These are phyloP conservation scores for Psilocybe subaeruginosa DNA, from an alignment of 768 basidiomycete genomes.

Conservation along the genomic window DNA sequence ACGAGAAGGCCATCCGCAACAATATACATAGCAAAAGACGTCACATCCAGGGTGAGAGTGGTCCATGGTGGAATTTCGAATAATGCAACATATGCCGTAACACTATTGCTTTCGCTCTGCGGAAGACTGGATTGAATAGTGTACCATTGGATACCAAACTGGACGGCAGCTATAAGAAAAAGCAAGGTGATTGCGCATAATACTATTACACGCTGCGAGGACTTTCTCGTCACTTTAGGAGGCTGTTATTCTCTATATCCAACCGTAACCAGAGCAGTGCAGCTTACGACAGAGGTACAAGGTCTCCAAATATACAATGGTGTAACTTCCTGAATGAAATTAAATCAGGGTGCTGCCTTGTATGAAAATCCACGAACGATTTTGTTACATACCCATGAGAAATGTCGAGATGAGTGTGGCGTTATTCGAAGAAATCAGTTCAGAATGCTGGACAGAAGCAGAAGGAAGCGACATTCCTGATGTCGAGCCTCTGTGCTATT, in stretches of 20 bases:
- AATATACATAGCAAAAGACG: neutral
- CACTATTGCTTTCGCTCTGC: neutral
- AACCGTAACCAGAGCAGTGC: neutral
- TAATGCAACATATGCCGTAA: neutral
- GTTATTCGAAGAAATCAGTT: neutral
- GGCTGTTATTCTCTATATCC: neutral
- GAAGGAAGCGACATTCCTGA: neutral
- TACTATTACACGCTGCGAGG: neutral
- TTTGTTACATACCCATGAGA: neutral
- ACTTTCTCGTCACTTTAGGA: slow-evolving; percentile 1
- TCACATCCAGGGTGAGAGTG: neutral
- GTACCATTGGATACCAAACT: slow-evolving; percentile 2
- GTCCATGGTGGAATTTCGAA: slow-evolving; percentile 1
- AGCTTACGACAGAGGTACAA: neutral
- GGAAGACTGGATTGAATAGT: neutral
- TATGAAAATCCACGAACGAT: neutral
- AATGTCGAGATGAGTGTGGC: neutral
- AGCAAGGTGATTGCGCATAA: slow-evolving; percentile 5
- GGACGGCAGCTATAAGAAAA: neutral
- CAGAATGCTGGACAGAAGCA: neutral
- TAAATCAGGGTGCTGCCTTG: too few species aligned
- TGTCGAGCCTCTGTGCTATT: neutral
- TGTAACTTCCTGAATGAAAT: neutral
- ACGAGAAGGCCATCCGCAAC: slow-evolving; percentile 8
- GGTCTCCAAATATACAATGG: neutral